Evolutionary conservation across 2,329 filamentous ascomycete species (phyloP), one percentile per base, ranked within the genome.

Genomic region (Xylaria sp.): DNA sequence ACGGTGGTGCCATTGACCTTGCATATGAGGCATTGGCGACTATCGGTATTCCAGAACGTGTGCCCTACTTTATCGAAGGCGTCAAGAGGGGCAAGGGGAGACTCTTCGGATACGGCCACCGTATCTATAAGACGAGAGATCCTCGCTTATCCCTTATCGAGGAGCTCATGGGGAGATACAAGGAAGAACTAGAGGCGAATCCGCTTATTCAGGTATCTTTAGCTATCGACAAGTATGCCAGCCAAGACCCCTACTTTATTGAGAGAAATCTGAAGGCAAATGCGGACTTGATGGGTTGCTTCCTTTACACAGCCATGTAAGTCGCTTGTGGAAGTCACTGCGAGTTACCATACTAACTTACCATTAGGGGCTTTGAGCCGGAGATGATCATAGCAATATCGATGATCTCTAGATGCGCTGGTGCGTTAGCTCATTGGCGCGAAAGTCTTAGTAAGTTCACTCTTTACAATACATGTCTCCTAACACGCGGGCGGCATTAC

Each of bases 1-100:
- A 86, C 73, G 83, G 82, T 62, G 84, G 84, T 12, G 85, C 85
- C 12, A 83, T 83, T 25, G 84, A 86, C 64, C 77, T 82, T 3
- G 84, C 83, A 0, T 85, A 85, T 74, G 79, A 81, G 41, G 78
- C 77, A 33, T 77, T 85, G 7, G 72, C 77, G 60, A 72, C 79
- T 55, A 78, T 85, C 61, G 81, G 80, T 12, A 77, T 67, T 5
- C 75, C 78, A 8, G 79, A 81, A 25, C 79, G 80, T 41, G 82
- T 84, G 5, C 79, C 79, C 0, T 64, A 69, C 1, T 77, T 81
- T 65, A 80, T 85, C 20, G 78, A 79, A n/a, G 73, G 77, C 5
- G 80, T 84, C 5, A 84, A 84, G 71, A 73, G 70, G 31, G 79
- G 79, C 52, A 80, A 84, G 64, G 74, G 76, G 10, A 77, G 83